These are phyloP conservation scores for Adansonia rubrostipa DNA, from an alignment of 441 rosid species.

Conservation along the genomic window DNA sequence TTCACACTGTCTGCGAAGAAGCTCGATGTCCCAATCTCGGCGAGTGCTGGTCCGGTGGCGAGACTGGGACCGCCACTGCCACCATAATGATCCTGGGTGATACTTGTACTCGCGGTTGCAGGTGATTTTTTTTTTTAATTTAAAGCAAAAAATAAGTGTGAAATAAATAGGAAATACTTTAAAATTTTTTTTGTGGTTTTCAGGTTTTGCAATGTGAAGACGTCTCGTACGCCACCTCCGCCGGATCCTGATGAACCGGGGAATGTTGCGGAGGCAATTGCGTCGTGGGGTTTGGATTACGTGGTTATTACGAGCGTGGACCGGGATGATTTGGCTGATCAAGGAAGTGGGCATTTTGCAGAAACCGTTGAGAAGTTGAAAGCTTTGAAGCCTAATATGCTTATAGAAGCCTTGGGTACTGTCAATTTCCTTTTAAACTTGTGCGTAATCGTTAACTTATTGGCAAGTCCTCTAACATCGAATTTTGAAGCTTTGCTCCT, in stretches of 20 bases:
- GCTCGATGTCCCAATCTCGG: constrained; percentile 92
- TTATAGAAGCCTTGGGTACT: constrained; percentile 93
- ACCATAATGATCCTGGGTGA: constrained; percentile 96
- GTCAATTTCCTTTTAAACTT: constrained; percentile 13
- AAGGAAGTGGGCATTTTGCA: constrained; percentile 88
- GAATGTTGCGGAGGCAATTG: constrained; percentile 95
- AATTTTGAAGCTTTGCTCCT: neutral
- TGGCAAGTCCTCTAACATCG: neutral
- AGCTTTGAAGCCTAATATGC: constrained; percentile 76
- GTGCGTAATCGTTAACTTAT: neutral
- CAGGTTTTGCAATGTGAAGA: constrained; percentile 96
- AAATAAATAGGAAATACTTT: neutral
- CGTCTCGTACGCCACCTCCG: constrained; percentile 90
- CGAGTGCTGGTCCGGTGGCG: constrained; percentile 98
- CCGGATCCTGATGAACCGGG: constrained; percentile 85
- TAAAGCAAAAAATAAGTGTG: neutral
- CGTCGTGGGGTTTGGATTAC: constrained; percentile 97
- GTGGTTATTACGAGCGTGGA: constrained; percentile 97
- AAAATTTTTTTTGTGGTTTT: neutral
- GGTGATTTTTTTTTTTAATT: constrained; percentile 42
- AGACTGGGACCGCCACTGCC: constrained; percentile 95
- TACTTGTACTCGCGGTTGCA: constrained; percentile 96
- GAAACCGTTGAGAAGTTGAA: constrained; percentile 84
- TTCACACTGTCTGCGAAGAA: constrained; percentile 97
- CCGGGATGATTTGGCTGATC: constrained; percentile 91